Evolutionary conservation across 345 rosid species (phyloP), one percentile per base, ranked within the genome.

Genomic region (Passiflora organensis): DNA sequence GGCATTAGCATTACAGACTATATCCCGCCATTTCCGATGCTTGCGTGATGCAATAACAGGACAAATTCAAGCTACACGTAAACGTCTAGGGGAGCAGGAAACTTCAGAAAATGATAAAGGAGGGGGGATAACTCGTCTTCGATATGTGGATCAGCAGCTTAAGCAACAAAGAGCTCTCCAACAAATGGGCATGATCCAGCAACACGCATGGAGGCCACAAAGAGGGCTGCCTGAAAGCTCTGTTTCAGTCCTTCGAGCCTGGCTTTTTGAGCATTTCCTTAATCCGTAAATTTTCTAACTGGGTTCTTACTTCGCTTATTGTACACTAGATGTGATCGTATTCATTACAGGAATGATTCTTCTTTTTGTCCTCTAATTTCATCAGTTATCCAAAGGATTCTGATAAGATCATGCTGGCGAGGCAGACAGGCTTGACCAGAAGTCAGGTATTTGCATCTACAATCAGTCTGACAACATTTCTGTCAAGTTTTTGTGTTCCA

Each of bases 211-310:
- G 99, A 83, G 95, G 71, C 99, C 99, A 37, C 99, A 94, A 69
- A 73, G 99, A 76, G 97, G 99, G 41, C 77, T 94, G 64, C 99
- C 96, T 20, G 99, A 94, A 72, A 85, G 75, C 80, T 85, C 99
- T 3, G 96, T 94, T 55, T 85, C 96, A 23, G 57, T 85, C 48
- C 96, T 94, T 48, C 95, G 97, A 28, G 95, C 97, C 51, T 93
- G 99, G 99, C 79, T 93, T 58, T 93, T 93, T 51, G 99, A 93
- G 72, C 99, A 93, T 82, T 93, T 94, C 66, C 97, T 94, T 65
- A 95, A 93, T 43, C 99, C 97, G 97, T 93, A 85, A 76, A 69
- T 70, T 56, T 45, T 24, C 36, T 47, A 22, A 25, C 38, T n/a
- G 16, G 21, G 32, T 32, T 50, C 54, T 36, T 49, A 49, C 32